phyloP scores from a whole-genome alignment of 2,329 filamentous ascomycete genomes.

The Nakataea oryzae region DNA sequence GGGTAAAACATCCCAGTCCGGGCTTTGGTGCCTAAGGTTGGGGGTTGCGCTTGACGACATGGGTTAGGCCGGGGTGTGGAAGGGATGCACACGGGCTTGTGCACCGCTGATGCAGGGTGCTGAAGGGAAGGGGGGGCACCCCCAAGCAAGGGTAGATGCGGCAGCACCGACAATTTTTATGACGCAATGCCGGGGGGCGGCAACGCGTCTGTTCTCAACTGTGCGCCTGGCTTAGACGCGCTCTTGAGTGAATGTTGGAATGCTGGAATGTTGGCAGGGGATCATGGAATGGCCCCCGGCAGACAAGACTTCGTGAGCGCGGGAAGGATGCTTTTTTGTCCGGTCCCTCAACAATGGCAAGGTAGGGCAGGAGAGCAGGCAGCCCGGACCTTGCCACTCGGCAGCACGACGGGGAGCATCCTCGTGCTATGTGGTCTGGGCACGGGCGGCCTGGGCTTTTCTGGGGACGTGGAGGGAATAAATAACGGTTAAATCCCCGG shows the following conservation, averaged over 20 bases:
- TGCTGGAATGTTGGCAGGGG: too few species aligned
- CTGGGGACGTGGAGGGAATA: background rate
- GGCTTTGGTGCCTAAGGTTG: background rate
- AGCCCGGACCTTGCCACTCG: background rate
- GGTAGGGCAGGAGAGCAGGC: background rate
- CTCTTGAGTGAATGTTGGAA: background rate
- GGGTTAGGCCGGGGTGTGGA: background rate
- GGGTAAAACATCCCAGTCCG: background rate
- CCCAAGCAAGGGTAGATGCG: background rate
- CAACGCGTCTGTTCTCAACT: background rate
- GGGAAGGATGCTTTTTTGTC: background rate
- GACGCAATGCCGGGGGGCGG: background rate
- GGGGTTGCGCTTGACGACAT: background rate
- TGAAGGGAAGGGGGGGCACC: background rate
- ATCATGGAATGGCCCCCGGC: background rate
- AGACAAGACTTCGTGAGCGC: background rate
- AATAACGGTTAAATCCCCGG: slow-evolving; percentile 1
- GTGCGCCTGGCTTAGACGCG: background rate
- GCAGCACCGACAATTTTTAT: slow-evolving; percentile 1
- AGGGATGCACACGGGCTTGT: slow-evolving; percentile 3
- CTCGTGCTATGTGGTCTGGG: background rate
- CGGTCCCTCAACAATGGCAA: background rate
- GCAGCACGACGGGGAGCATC: background rate
- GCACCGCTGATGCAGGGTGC: slow-evolving; percentile 1
- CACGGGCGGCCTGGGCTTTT: background rate